Base-by-base conservation (phyloP, 2,329 filamentous ascomycete species). In the Botryotinia globosa region DNA sequence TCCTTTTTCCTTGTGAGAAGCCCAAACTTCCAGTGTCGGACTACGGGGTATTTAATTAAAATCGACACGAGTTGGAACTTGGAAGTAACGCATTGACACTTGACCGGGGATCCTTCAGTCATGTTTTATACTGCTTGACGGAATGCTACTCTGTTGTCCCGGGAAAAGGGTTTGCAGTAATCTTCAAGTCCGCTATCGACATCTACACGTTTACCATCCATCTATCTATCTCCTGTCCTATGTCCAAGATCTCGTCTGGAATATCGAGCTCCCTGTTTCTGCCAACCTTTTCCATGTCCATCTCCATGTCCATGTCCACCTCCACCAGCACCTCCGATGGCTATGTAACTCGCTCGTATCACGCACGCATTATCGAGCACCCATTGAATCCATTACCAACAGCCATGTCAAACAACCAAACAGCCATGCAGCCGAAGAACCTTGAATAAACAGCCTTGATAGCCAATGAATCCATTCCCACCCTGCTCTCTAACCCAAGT, bases 361-460 rank as follows among this genome's bases (percentile, higher is more conserved):
- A 64, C 61, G n/a, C n/a, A 44, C n/a, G n/a, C 61, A 64, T 32
- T 45, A 45, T 64, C 61, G 61, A 64, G 32, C 42, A 32, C 29
- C 44, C 63, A 74, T 75, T 67, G 69, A 74, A 70, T 73, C 69
- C 71, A 63, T 58, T 8, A 82, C 32, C 42, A 65, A 48, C 44
- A 51, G 12, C 34, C 8, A 48, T 48, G 45, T 48, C 63, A 48
- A 48, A 65, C 45, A 51, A 51, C 14, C 45, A 54, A 54, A 20
- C 63, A 48, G 42, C 29, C 61, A 63, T 48, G 37, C 44, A 65
- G 63, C 63, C 63, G 44, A 65, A 48, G 44, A 65, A 51, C 45
- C 64, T 66, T 66, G 64, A 29, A 54, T 20, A 22, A 37, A 29
- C 45, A 54, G 64, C 64, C 32, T 54, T n/a, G 64, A 54, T 10